Evolutionary conservation across 441 rosid genomes (phyloP).

Genomic region (Populus hybrid): DNA sequence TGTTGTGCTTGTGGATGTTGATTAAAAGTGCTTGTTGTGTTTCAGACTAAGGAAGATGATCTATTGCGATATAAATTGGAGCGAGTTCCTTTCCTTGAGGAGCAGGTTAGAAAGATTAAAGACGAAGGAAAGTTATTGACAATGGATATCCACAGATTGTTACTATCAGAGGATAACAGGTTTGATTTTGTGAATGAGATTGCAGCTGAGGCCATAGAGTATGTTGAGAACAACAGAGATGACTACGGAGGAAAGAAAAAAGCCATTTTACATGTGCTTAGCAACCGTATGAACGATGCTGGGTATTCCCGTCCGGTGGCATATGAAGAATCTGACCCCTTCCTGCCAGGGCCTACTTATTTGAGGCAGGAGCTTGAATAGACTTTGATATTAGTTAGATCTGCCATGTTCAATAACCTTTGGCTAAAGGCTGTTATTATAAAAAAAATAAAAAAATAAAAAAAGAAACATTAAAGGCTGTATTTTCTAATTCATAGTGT

Average conservation of each 20-base stretch:
- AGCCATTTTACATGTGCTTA: constrained; percentile 77
- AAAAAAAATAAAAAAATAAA: too few relatives aligned
- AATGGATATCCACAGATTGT: constrained; percentile 64
- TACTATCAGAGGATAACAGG: constrained; percentile 68
- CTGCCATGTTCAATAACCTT: background rate
- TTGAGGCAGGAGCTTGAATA: constrained; percentile 59
- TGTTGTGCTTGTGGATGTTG: background rate
- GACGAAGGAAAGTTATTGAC: constrained; percentile 65
- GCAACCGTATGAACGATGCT: constrained; percentile 72
- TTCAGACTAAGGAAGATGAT: constrained; percentile 79
- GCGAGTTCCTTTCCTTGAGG: constrained; percentile 81
- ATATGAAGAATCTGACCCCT: constrained; percentile 69
- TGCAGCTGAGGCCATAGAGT: constrained; percentile 83
- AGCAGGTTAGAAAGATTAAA: constrained; percentile 63
- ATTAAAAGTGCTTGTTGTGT: constrained; percentile 3
- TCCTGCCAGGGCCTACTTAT: constrained; percentile 71
- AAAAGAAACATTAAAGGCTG: background rate
- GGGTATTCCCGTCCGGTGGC: constrained; percentile 74
- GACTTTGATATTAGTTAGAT: background rate
- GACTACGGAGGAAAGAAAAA: constrained; percentile 78
- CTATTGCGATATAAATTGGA: constrained; percentile 54
- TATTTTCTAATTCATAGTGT: background rate
- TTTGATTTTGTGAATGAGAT: constrained; percentile 72
- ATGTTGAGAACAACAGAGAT: constrained; percentile 65
- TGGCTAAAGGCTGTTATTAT: background rate